Base-by-base conservation (phyloP, 306 rosid genomes). In the Cercis canadensis region DNA sequence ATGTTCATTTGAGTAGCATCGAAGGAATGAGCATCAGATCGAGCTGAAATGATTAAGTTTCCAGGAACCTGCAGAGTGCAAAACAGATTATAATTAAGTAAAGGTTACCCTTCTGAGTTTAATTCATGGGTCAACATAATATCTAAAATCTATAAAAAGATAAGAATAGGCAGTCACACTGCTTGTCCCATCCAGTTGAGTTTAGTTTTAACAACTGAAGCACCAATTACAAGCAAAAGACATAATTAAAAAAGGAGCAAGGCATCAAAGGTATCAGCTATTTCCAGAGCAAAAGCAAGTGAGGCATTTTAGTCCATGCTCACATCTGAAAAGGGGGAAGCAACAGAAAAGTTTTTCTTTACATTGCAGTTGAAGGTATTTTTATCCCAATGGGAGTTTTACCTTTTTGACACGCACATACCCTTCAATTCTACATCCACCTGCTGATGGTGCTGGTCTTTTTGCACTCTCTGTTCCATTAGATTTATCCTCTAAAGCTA, bases 351-450 rank as follows among this genome's bases (percentile, higher is more conserved):
- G n/a, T 63, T 57, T 67, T 19, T 16, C 36, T 33, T 36, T 34
- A 29, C 65, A 24, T 24, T 33, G 56, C 4, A 21, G 34, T 43
- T 31, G 56, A 66, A 62, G n/a, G n/a, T 52, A n/a, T 31, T 50
- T 62, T 58, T 18, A 52, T 58, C 56, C 54, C 45, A 46, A 7
- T 47, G 29, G 62, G 51, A 64, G 58, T 62, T 62, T 24, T 77
- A 90, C 98, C 96, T 94, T 94, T 83, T 94, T 94, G 72, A 91
- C 97, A 45, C 95, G 98, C 70, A 94, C 95, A 55, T 84, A 78
- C 74, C 98, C 98, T 79, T 90, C 98, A 62, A 94, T 69, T 72
- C 92, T 85, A 78, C 98, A 94, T 49, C 98, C 98, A 65, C 97
- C 96, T 5, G 97, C 46, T 64, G 82, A 69, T 70, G 98, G 98